Conservation (phyloP, 257 asterid genomes). For the Solanum chiquidenum region DNA sequence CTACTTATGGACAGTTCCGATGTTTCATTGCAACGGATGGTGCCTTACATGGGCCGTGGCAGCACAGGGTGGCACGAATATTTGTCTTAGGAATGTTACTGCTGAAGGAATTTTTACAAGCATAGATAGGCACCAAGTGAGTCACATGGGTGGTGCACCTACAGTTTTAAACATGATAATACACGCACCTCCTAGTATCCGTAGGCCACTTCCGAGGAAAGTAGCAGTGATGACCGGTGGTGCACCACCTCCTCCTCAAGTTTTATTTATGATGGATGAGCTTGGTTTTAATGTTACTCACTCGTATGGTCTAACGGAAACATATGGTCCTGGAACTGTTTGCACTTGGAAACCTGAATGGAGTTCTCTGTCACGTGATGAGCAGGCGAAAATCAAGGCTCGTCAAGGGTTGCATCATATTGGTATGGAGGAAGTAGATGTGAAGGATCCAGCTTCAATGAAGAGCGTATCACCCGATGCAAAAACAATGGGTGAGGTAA, state of each 20-base stretch:
- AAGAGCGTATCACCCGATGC: neutral
- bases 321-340: neutral
- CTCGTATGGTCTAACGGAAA: constrained; percentile 3
- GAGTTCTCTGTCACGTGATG: neutral
- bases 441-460: neutral
- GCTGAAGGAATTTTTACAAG: neutral
- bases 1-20: neutral
- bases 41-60: neutral
- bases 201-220: neutral
- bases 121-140: neutral
- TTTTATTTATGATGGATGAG: neutral
- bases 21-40: neutral
- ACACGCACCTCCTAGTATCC: neutral
- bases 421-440: neutral
- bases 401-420: neutral
- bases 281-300: neutral
- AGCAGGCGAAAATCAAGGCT: constrained; percentile 2
- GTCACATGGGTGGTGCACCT: constrained; percentile 5
- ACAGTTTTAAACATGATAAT: constrained; percentile 2
- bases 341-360: constrained; percentile 6
- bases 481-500: neutral
- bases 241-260: constrained; percentile 4
- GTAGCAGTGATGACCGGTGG: neutral
- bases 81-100: neutral
- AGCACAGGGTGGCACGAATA: neutral